Percentiles rank a stretch among this genome's conserved stretches.
Evolutionary conservation across 306 rosid genomes (phyloP).

Genomic region (Dalbergia cultrata): DNA sequence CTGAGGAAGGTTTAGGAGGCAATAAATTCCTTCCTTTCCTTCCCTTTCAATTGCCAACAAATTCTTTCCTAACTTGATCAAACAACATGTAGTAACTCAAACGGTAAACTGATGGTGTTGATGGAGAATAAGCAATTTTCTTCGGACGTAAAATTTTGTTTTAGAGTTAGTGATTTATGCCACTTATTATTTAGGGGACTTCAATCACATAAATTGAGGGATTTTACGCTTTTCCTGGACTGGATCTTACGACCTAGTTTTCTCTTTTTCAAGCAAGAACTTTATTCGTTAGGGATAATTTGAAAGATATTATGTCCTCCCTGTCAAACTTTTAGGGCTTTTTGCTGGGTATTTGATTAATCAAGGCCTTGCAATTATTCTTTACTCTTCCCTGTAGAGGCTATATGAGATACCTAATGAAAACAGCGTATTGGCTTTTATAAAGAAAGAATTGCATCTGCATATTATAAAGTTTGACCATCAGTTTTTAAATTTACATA

Average conservation of each 20-base stretch:
- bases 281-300: conserved; percentile 12
- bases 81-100: neutral
- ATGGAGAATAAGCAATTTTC: conserved; percentile 9
- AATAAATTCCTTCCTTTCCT: neutral
- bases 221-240: neutral
- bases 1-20: neutral
- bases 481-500: conserved; percentile 7
- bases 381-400: conserved; percentile 20
- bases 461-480: neutral
- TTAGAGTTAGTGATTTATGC: neutral
- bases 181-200: neutral
- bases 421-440: neutral
- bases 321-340: neutral
- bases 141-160: neutral
- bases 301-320: neutral
- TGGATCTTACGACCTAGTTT: neutral
- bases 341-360: neutral
- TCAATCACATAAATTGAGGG: neutral
- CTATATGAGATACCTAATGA: neutral
- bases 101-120: neutral
- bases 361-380: neutral
- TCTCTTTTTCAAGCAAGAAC: neutral
- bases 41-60: neutral
- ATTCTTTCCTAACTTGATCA: neutral
- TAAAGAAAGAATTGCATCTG: neutral